phyloP scores from a whole-genome alignment of 768 basidiomycete genomes.

The Tylopilus felleus region DNA sequence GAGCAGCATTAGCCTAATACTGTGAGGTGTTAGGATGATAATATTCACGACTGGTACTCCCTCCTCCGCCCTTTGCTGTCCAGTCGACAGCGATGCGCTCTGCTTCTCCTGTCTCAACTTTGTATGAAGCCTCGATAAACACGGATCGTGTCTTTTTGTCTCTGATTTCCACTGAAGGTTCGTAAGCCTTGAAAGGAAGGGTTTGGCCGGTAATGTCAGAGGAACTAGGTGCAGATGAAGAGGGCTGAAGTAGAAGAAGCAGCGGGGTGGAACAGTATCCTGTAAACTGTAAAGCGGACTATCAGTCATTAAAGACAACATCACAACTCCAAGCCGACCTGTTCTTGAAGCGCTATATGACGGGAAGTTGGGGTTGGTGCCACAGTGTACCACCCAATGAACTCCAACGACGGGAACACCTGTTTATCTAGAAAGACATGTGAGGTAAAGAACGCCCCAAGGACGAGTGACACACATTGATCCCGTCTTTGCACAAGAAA shows the following conservation, averaged over 20 bases:
- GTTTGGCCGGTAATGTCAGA: slow-evolving; percentile 62
- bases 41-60: slow-evolving; percentile 72
- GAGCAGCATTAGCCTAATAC: slow-evolving; percentile 6
- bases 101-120: slow-evolving; percentile 95
- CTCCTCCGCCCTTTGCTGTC: slow-evolving; percentile 82
- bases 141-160: slow-evolving; percentile 73
- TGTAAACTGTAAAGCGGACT: slow-evolving; percentile 56
- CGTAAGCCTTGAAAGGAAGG: slow-evolving; percentile 91
- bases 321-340: slow-evolving; percentile 44
- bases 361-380: slow-evolving; percentile 66
- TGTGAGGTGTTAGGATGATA: not conserved
- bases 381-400: slow-evolving; percentile 97
- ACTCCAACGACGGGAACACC: slow-evolving; percentile 95
- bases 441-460: slow-evolving; percentile 4
- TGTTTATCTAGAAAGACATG: slow-evolving; percentile 71
- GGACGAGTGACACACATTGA: slow-evolving; percentile 59
- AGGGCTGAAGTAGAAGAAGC: slow-evolving; percentile 71
- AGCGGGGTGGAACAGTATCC: slow-evolving; percentile 85
- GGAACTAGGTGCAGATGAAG: slow-evolving; percentile 40
- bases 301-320: not conserved
- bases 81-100: slow-evolving; percentile 98
- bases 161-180: slow-evolving; percentile 82
- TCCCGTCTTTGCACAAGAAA: slow-evolving; percentile 82
- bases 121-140: slow-evolving; percentile 82
- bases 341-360: slow-evolving; percentile 83